Base-by-base conservation (phyloP, 768 basidiomycete species). In the Tylopilus subfusipes region DNA sequence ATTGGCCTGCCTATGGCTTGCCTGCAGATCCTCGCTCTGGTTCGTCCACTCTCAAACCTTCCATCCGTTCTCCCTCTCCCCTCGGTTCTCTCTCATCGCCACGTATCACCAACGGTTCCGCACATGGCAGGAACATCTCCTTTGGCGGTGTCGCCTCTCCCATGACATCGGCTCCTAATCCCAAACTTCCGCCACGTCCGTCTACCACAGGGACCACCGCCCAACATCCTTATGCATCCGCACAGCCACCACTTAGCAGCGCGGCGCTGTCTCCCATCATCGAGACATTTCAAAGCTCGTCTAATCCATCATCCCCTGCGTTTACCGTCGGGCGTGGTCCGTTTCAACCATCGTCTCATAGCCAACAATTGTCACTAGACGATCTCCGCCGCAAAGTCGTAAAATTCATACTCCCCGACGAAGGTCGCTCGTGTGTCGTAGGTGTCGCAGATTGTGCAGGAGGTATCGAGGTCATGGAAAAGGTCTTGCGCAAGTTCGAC, bases 401-500 rank as follows among this genome's bases (percentile, higher is more conserved):
- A 64, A 98, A 94, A 68, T 97, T 99, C 67, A 76, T 81, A 19
- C 77, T 94, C 39, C 86, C 86, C 2, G 94, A 93, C 12, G 93
- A 92, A 63, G 85, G 87, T 3, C 81, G 85, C 42, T 80, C 85
- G 5, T 82, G 81, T 52, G 86, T 87, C 1, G 83, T 98, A 55
- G 86, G 95, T 65, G 85, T 93, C 14, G 82, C 84, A 4, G 83
- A 90, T 25, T 94, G 90, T 64, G 77, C 76, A 2, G 86, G 85
- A 25, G 94, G 93, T 10, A 78, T 88, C 3, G 93, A 98, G 63
- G 83, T 98, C 3, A 78, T 98, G 48, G 89, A 92, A 60, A 85
- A 88, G 61, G 94, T 90, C 1, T 75, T 99, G 57, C 90, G 84
- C 68, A 99, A 99, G 71, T 90, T 96, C 60, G 84, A 84, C 42